Evolutionary conservation across 2,329 filamentous ascomycete species (phyloP).

Genomic region (Coniella lustricola): DNA sequence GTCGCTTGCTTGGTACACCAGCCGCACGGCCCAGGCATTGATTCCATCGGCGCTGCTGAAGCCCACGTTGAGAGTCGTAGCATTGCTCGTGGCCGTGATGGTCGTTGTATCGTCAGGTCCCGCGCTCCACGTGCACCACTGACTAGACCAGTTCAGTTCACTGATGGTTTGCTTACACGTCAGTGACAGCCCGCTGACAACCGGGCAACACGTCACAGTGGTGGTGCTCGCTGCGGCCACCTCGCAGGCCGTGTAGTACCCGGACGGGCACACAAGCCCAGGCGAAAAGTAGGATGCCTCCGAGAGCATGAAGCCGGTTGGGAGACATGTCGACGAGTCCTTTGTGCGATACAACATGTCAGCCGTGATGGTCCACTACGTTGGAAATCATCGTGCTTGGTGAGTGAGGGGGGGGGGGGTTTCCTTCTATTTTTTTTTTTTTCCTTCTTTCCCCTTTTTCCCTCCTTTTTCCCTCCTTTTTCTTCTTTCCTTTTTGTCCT

Average conservation of each 20-base stretch:
- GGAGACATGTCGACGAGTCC: neutral
- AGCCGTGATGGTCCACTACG: too few species aligned
- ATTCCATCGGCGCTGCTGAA: neutral
- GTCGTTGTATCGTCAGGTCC: neutral
- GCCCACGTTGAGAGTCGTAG: neutral
- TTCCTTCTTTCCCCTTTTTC: too few species aligned
- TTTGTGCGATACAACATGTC: too few species aligned
- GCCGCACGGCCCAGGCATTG: neutral
- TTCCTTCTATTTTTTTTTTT: too few species aligned
- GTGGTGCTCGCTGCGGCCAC: neutral
- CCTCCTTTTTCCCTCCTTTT: too few species aligned
- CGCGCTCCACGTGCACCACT: conserved; percentile 1
- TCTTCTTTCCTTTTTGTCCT: neutral
- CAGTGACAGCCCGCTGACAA: neutral
- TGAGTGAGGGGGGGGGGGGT: too few species aligned
- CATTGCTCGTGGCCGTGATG: neutral
- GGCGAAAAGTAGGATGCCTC: neutral
- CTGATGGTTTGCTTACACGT: neutral
- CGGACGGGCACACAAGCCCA: neutral
- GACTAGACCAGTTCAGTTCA: neutral
- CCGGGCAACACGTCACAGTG: neutral
- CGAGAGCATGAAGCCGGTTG: neutral
- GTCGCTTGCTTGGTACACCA: neutral
- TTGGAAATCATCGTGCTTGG: too few species aligned
- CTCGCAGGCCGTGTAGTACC: neutral